Base-by-base conservation (phyloP, 257 asterid genomes). In the Nicotiana tabacum region DNA sequence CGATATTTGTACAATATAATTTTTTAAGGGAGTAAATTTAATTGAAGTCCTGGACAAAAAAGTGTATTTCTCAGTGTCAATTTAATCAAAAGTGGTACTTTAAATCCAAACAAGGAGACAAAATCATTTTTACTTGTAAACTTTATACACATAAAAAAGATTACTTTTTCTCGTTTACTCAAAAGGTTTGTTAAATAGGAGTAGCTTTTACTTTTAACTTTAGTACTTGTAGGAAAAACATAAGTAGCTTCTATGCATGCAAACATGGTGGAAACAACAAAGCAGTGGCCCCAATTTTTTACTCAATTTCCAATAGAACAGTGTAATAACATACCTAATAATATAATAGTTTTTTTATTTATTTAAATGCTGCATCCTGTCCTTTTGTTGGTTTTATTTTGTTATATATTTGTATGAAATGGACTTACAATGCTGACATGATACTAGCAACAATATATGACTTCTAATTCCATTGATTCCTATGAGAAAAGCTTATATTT, bases 171-270 rank as follows among this genome's bases (percentile, higher is more conserved):
- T 24, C 37, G 24, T 72, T 43, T 18, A 11, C 60, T 21, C 78
- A 43, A 46, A 48, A 12, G 79, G 15, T 48, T 33, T 24, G 39
- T 51, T 27, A 74, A 72, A 74, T 74, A 35, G 33, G 33, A 32
- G 33, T 43, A 9, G 43, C 43, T 21, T 46, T 35, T 46, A 11
- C 61, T 72, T 24, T 72, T 72, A 72, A 21, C 21, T 72, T 72
- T 24, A 24, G 27, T 24, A 24, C 27, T 24, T 24, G 9, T 21
- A 24, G 17, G 79, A 33, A 66, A 69, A 21, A 74, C 43, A 74
- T 51, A 51, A 48, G 80, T 74, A 74, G 80, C 43, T 74, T 74
- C 80, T 48, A 46, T 74, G 62, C 62, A 74, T 27, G 62, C 80
- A 48, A 74, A 15, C 62, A 74, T 74, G 62, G 58, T 15, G 18